Percentiles rank a stretch among this genome's conserved stretches.
These are phyloP conservation scores for Datisca glomerata DNA, from an alignment of 306 rosid species.

Conservation along the genomic window DNA sequence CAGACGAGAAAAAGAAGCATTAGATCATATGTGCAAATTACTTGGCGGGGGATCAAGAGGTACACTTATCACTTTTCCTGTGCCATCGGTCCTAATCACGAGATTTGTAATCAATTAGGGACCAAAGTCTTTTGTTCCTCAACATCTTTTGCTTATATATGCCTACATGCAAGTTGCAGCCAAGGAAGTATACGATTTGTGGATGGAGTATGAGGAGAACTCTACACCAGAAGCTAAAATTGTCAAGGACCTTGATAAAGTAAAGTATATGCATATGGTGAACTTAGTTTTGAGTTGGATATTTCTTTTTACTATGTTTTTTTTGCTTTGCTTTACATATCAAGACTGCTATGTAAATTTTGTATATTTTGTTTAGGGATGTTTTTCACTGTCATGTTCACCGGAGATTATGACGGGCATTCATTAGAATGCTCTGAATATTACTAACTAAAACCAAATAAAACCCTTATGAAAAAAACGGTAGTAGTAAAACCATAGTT, in stretches of 20 bases:
- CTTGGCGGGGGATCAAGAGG: constrained; percentile 90
- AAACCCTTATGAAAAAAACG: no score
- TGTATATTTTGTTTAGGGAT: no score
- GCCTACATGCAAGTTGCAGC: constrained; percentile 31
- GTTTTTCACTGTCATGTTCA: no score
- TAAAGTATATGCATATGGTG: constrained; percentile 10
- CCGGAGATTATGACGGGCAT: no score
- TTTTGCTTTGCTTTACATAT: constrained; percentile 6
- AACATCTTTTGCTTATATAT: constrained; percentile 9
- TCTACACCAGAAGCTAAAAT: constrained; percentile 79
- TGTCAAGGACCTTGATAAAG: constrained; percentile 92
- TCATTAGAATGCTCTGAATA: no score
- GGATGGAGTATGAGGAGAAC: constrained; percentile 79
- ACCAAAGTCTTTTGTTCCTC: constrained; percentile 11
- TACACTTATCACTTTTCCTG: constrained; percentile 9
- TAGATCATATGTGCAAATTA: constrained; percentile 79
- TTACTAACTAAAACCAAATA: no score
- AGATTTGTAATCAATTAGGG: no score
- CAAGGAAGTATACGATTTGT: constrained; percentile 60
- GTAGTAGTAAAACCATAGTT: no score
- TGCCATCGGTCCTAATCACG: no score
- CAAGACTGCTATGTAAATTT: no score
- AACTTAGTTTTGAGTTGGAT: constrained; percentile 7
- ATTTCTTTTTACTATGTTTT: not conserved
- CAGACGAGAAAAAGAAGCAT: constrained; percentile 59